These are phyloP conservation scores for Flagelloscypha sp. DNA, from an alignment of 768 basidiomycete genomes.

Conservation along the genomic window DNA sequence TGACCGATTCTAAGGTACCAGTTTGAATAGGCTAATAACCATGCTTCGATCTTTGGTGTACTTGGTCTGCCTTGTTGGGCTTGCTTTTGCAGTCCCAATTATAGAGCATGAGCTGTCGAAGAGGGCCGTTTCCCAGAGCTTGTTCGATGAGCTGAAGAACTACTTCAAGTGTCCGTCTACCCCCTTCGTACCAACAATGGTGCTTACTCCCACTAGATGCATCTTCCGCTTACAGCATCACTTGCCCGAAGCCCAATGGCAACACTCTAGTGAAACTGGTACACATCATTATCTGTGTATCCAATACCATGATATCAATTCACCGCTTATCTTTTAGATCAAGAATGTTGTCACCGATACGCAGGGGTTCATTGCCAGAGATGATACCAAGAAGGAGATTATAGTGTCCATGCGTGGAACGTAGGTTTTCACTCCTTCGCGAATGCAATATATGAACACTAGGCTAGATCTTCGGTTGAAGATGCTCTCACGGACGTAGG, in stretches of 20 bases:
- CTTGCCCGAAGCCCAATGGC: conserved; percentile 12
- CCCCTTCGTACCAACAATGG: too few species aligned
- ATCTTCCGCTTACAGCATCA: conserved; percentile 8
- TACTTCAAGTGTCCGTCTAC: conserved; percentile 15
- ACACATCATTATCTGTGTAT: not conserved
- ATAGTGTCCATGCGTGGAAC: conserved; percentile 31
- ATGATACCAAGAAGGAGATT: conserved; percentile 29
- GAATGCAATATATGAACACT: not conserved
- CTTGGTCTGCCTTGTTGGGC: too few species aligned
- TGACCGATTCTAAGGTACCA: too few species aligned
- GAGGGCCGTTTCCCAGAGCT: too few species aligned
- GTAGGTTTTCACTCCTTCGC: conserved; percentile 1
- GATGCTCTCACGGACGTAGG: not conserved
- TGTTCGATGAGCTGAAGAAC: conserved; percentile 7
- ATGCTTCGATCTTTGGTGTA: too few species aligned
- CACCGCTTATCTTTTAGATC: conserved; percentile 3
- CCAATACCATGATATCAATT: not conserved
- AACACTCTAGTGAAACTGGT: conserved; percentile 10
- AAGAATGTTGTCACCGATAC: conserved; percentile 13
- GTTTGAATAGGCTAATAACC: too few species aligned
- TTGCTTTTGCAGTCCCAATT: too few species aligned
- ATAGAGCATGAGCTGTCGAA: too few species aligned
- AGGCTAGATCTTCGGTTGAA: not conserved
- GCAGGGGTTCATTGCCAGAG: conserved; percentile 28
- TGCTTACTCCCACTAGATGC: too few species aligned